Base-by-base conservation (phyloP, 495 filamentous ascomycete species). In the Amphirosellinia nigrospora region DNA sequence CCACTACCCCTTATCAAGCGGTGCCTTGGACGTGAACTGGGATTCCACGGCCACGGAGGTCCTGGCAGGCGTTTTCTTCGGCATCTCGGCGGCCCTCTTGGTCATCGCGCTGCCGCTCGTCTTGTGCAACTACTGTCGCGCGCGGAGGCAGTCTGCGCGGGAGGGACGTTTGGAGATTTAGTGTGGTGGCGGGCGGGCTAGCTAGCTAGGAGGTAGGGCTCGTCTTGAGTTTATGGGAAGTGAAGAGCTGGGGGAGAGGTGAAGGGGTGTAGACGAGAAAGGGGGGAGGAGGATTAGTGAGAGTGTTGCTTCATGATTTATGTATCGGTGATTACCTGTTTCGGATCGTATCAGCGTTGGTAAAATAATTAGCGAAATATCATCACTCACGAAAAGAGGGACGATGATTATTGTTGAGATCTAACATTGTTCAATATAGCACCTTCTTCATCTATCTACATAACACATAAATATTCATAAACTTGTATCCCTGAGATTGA, bases 51-150 rank as follows among this genome's bases (percentile, higher is more conserved):
- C 63, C 3, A 41, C 21, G 21, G 39, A 59, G 7, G 52, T 59
- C 23, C 2, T 59, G 5, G 64, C 64, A n/a, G 64, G 64, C 26
- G 64, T 67, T 0, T 67, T 67, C 53, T 59, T 67, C 36, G 52
- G 64, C 36, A 56, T 67, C 16, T 67, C 41, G 8, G 64, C 64
- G 52, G 64, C 52, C 3, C 53, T 67, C 3, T 39, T 67, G 0
- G 15, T 58, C 39, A 59, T 67, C 39, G 64, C 64, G 2, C 64
- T 67, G 26, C 64, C 64, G 23, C 64, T 67, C 16, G 50, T 41
- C 1, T 26, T 67, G 38, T 67, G 21, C 39, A 67, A 67, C 11
- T 67, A 67, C 11, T 67, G 64, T 34, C 64, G 64, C 16, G 50
- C 28, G 26, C 64, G 52, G 38, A 52, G 63, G 28, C 46, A 21